Evolutionary conservation across 345 rosid species (phyloP), one percentile per base, ranked within the genome.

Genomic region (Erysimum cheiranthoides): DNA sequence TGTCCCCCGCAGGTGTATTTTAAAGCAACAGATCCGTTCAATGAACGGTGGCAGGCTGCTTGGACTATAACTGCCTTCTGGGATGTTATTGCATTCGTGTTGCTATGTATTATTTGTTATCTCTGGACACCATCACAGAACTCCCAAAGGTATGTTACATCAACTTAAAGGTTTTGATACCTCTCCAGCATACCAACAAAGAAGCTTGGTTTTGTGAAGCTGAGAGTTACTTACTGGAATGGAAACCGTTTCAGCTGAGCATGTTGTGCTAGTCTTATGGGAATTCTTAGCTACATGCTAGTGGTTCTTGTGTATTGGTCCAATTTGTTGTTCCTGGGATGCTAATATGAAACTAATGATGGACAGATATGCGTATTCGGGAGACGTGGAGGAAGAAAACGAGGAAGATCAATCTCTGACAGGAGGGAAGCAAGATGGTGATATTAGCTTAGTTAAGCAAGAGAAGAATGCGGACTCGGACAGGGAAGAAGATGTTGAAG

Each of bases 41-140:
- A 84, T 66, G 97, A 95, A 72, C 78, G 89, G 58, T 90, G 99
- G 97, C 91, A 82, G 64, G 86, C 88, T 79, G 97, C 97, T 70
- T 95, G 97, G 99, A 88, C 93, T 50, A 88, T 88, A 79, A 89
- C 99, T 60, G 93, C 96, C 61, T 95, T 90, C 84, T 95, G 97
- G 99, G 96, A 95, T 72, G 70, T 88, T 79, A 85, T 92, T 75
- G 86, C 97, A 43, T 89, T 86, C 74, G 82, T 79, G 51, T 74
- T 95, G 81, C 91, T 92, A 14, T 87, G 91, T 59, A 82, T 92
- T 58, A 90, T 95, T 70, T 95, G 97, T 84, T 87, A 88, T 79
- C 96, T 92, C 12, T 92, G 97, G 99, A 96, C 96, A 52, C 97
- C 99, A 53, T 92, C 97, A 66, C 91, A 87, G 75, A 95, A 84